Evolutionary conservation across 768 basidiomycete genomes (phyloP).

Genomic region (Hypholoma fasciculare): DNA sequence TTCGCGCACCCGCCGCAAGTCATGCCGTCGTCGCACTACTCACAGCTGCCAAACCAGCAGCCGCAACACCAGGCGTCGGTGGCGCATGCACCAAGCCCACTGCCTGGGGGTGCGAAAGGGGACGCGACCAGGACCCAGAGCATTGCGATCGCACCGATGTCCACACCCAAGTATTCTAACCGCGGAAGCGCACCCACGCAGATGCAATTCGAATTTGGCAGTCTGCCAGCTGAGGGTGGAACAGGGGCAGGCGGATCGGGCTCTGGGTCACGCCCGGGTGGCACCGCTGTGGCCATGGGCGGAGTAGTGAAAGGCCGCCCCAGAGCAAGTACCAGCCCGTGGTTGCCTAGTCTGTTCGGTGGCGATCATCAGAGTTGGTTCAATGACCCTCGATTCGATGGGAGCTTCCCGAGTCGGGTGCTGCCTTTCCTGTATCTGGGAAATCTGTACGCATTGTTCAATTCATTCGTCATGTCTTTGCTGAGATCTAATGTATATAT

Average conservation of each 20-base stretch:
- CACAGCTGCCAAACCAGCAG: slow-evolving; percentile 4
- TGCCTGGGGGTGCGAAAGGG: background rate
- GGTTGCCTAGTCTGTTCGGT: slow-evolving; percentile 57
- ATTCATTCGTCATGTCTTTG: slow-evolving; percentile 6
- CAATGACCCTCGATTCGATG: slow-evolving; percentile 90
- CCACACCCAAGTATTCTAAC: background rate
- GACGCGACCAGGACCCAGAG: background rate
- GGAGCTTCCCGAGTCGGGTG: slow-evolving; percentile 93
- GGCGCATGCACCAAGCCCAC: background rate
- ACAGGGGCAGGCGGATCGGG: background rate
- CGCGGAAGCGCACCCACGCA: background rate
- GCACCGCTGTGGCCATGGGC: background rate
- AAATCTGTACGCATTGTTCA: slow-evolving; percentile 69
- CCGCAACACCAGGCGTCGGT: background rate
- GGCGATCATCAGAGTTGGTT: slow-evolving; percentile 92
- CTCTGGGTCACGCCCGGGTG: background rate
- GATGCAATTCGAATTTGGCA: slow-evolving; percentile 17
- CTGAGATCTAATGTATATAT: slow-evolving; percentile 8
- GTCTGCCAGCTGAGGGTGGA: slow-evolving; percentile 9
- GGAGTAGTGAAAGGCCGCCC: slow-evolving; percentile 47
- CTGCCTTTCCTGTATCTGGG: slow-evolving; percentile 93
- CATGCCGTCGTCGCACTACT: slow-evolving; percentile 10
- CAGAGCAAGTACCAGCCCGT: slow-evolving; percentile 70
- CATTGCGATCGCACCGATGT: slow-evolving; percentile 1
- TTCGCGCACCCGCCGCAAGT: slow-evolving; percentile 34